Percentiles rank a stretch among this genome's conserved stretches.
These are phyloP conservation scores for Climacium dendroides DNA, from an alignment of 225 moss, liverwort and hornwort species.

Conservation along the genomic window DNA sequence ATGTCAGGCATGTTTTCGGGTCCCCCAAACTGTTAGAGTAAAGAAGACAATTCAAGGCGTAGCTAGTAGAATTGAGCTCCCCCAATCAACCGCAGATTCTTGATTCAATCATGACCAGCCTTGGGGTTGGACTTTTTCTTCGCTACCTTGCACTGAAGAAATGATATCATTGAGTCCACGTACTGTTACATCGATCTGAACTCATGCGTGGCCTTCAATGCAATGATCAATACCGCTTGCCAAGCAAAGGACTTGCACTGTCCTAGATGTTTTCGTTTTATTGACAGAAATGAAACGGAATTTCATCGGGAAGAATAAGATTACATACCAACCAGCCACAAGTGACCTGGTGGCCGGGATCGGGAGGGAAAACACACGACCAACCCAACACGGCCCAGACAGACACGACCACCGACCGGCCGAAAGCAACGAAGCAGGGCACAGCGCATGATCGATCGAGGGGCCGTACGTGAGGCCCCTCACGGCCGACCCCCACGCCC, in stretches of 20 bases:
- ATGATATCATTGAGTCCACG: neutral
- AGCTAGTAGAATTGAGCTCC: neutral
- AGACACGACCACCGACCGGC: too few relatives aligned
- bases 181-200: neutral
- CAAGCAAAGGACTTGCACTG: neutral
- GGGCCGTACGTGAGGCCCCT: too few relatives aligned
- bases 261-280: too few relatives aligned
- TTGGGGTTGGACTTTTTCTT: neutral
- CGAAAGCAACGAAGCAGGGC: too few relatives aligned
- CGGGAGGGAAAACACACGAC: too few relatives aligned
- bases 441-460: too few relatives aligned
- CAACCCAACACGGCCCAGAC: too few relatives aligned
- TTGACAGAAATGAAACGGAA: too few relatives aligned
- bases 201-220: neutral
- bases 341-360: too few relatives aligned
- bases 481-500: too few relatives aligned
- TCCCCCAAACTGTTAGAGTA: neutral
- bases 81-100: neutral
- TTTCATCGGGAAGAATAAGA: too few relatives aligned
- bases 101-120: neutral
- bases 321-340: too few relatives aligned
- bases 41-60: neutral
- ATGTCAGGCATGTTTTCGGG: neutral
- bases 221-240: neutral
- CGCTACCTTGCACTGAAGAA: constrained; percentile 24